Evolutionary conservation across 1,284 basidiomycete genomes (phyloP), one percentile per base, ranked within the genome.

Genomic region (Schizopora paradoxa): DNA sequence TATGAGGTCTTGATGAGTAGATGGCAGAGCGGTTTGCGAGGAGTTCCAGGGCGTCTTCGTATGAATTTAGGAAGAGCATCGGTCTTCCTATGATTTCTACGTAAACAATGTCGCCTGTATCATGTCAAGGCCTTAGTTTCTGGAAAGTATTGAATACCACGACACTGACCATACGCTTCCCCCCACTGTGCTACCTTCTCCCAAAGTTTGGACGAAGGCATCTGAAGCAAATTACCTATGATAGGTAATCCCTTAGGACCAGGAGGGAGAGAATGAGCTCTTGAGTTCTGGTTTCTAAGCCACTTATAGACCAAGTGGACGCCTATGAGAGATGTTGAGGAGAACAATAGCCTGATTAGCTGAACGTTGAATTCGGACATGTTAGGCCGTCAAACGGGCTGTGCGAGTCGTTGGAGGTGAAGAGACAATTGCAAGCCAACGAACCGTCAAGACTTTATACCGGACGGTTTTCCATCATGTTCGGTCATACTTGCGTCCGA

Each of bases 61-160:
- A 43, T 7, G 53, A 53, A 28, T 55, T 58, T 16, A 58, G 29
- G 16, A 58, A 26, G 8, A 58, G 25, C 28, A 55, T 51, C 5
- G 45, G 43, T 28, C 53, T 42, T n/a, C 54, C 56, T 3, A 55
- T 34, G 10, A 55, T 45, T n/a, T 32, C 47, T 18, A 58, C 32
- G 29, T 54, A 51, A 16, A 54, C 42, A 7, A 58, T 39, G 26
- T 57, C 54, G 27, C 54, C 54, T 31, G 28, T 10, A 31, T 31
- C 10, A 31, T 31, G 28, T 31, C 28, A 31, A 31, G 8, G 10
- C 8, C 28, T 8, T 10, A 8, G 14, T 8, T 31, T 10, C 8
- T 14, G 14, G 8, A 10, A 31, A 31, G 28, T 10, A 14, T 31
- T 32, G 31, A 32, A 16, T 6, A 32, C 31, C n/a, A 32, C n/a